Conservation (phyloP, 1,284 basidiomycete species). For the Marasmius oreades region DNA sequence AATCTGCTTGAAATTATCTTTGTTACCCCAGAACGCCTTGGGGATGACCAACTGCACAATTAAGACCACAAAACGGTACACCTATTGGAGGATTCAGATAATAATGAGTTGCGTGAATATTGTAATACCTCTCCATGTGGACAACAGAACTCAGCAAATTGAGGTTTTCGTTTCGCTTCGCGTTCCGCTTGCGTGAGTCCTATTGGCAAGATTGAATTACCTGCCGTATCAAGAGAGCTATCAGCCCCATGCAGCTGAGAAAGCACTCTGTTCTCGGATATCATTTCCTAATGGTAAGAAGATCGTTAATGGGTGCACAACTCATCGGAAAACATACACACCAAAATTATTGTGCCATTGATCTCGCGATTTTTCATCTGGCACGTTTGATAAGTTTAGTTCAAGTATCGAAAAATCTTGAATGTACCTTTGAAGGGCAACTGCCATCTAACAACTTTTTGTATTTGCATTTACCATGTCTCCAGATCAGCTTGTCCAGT, state of each 20-base stretch:
- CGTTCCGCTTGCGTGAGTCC: conserved; percentile 46
- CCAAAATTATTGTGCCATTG: conserved; percentile 52
- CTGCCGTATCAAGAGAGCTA: conserved; percentile 44
- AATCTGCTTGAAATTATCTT: conserved; percentile 64
- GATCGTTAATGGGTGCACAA: conserved; percentile 1
- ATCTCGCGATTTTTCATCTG: conserved; percentile 41
- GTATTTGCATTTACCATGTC: conserved; percentile 72
- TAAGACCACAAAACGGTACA: conserved; percentile 63
- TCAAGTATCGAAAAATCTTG: not conserved
- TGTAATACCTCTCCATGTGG: conserved; percentile 52
- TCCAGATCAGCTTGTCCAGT: conserved; percentile 61
- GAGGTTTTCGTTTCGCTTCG: conserved; percentile 58
- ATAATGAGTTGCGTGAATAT: not conserved
- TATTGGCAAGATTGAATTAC: conserved; percentile 37
- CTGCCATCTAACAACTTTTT: conserved; percentile 57
- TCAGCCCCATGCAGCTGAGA: conserved; percentile 44
- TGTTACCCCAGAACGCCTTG: conserved; percentile 74
- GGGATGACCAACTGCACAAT: conserved; percentile 76
- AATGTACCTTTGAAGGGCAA: conserved; percentile 72
- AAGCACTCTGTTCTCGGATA: conserved; percentile 63
- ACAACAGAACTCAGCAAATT: conserved; percentile 76
- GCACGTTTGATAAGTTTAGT: not conserved
- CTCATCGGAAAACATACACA: conserved; percentile 24
- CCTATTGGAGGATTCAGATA: conserved; percentile 37
- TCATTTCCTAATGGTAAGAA: conserved; percentile 53